phyloP scores from a whole-genome alignment of 2,329 filamentous ascomycete species.

The Alternaria infectoria region DNA sequence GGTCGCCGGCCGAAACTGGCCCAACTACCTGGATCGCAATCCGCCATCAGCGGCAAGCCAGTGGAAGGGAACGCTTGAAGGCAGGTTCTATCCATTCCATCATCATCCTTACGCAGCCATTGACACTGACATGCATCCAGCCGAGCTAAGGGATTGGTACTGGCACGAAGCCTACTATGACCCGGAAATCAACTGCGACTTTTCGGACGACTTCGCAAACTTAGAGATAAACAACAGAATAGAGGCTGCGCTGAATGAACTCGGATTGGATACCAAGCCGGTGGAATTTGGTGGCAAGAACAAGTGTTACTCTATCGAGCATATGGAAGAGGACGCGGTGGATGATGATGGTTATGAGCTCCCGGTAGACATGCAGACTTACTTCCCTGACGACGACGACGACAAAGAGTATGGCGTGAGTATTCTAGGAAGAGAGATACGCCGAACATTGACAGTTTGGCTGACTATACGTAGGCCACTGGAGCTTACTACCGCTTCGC shows the following conservation, averaged over 20 bases:
- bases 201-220: not conserved
- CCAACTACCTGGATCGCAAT: not conserved
- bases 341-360: not conserved
- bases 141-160: conserved; percentile 13
- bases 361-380: not conserved
- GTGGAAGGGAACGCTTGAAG: not conserved
- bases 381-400: not conserved
- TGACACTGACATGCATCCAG: not conserved
- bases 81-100: not conserved
- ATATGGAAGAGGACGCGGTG: not conserved
- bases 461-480: not conserved
- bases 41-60: not conserved
- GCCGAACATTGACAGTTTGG: not conserved
- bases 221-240: not conserved
- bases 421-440: not conserved
- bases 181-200: not conserved
- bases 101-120: not conserved
- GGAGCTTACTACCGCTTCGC: not conserved
- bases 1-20: not conserved
- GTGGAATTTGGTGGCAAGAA: not conserved
- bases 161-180: conserved; percentile 10
- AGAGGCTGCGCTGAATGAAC: not conserved
- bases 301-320: not conserved
- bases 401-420: not conserved
- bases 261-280: not conserved